phyloP scores from a whole-genome alignment of 2,329 filamentous ascomycete species.

The Chalaropsis thielavioides region DNA sequence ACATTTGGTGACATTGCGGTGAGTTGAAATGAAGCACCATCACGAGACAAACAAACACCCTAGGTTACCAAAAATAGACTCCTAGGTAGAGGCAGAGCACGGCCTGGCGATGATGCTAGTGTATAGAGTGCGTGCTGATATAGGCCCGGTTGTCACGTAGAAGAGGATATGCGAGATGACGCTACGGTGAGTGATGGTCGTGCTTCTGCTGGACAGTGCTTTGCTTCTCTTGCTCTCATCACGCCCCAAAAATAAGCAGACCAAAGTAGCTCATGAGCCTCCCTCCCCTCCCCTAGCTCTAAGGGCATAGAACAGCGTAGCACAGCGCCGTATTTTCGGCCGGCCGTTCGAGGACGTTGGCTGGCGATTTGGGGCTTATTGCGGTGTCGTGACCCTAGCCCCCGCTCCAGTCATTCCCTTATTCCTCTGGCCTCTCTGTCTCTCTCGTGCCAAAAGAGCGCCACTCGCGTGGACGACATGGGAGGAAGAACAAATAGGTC shows the following conservation, averaged over 20 bases:
- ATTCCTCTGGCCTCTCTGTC: not conserved
- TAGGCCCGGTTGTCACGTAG: not conserved
- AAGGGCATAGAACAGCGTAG: too few relatives aligned
- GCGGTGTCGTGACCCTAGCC: not conserved
- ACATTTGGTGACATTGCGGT: not conserved
- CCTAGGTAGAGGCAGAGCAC: not conserved
- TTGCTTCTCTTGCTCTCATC: not conserved
- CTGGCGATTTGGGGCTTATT: not conserved
- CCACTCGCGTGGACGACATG: slow-evolving; percentile 9
- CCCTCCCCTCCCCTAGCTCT: too few relatives aligned
- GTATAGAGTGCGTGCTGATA: not conserved
- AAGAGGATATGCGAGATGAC: not conserved
- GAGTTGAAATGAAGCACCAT: slow-evolving; percentile 1
- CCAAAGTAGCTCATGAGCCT: too few relatives aligned
- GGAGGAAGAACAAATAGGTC: not conserved
- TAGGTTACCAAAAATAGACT: not conserved
- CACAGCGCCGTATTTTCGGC: too few relatives aligned
- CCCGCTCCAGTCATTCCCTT: not conserved
- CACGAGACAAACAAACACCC: not conserved
- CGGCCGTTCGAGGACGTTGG: too few relatives aligned
- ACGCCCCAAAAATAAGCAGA: too few relatives aligned
- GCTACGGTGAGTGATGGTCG: not conserved
- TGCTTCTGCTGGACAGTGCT: not conserved
- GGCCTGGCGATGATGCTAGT: not conserved
- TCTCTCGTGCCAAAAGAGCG: not conserved